Evolutionary conservation across 2,329 filamentous ascomycete genomes (phyloP).

Genomic region (Fusarium sp.): DNA sequence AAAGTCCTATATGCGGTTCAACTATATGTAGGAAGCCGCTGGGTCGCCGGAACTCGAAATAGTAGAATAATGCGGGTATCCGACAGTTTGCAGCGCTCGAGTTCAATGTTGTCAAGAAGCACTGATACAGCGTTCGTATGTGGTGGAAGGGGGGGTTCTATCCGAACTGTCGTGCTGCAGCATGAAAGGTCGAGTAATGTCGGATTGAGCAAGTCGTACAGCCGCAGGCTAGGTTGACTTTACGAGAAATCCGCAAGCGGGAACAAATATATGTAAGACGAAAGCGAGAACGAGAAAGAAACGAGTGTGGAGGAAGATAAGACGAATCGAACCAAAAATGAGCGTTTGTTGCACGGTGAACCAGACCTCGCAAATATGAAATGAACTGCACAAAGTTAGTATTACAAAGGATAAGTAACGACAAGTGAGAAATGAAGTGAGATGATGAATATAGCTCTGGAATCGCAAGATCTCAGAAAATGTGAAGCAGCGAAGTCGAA

Average conservation of each 20-base stretch:
- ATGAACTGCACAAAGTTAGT: slow-evolving; percentile 37
- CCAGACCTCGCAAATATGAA: slow-evolving; percentile 43
- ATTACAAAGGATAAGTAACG: slow-evolving; percentile 20
- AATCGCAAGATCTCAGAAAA: slow-evolving; percentile 16
- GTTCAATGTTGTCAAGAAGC: slow-evolving; percentile 14
- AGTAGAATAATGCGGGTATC: slow-evolving; percentile 26
- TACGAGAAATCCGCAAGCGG: slow-evolving; percentile 21
- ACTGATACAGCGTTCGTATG: slow-evolving; percentile 39
- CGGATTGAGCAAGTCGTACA: slow-evolving; percentile 40
- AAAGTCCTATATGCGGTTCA: slow-evolving; percentile 36
- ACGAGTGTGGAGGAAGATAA: slow-evolving; percentile 37
- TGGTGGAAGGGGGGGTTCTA: slow-evolving; percentile 37
- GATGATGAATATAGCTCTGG: slow-evolving; percentile 24
- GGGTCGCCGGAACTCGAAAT: slow-evolving; percentile 24
- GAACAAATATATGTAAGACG: slow-evolving; percentile 7
- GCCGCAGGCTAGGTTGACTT: slow-evolving; percentile 29
- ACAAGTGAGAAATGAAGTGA: slow-evolving; percentile 31
- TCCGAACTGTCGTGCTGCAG: slow-evolving; percentile 39
- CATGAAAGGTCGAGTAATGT: slow-evolving; percentile 41
- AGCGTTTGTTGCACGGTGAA: slow-evolving; percentile 40
- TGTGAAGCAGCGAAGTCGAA: slow-evolving; percentile 7
- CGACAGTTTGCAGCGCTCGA: slow-evolving; percentile 31
- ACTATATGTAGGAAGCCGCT: slow-evolving; percentile 41
- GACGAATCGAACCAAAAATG: slow-evolving; percentile 34
- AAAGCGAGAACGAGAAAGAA: slow-evolving; percentile 27